A percentile compares a stretch with the other conserved stretches of the same genome.
phyloP scores from a whole-genome alignment of 768 basidiomycete species.

The Tephrocybe rancida region DNA sequence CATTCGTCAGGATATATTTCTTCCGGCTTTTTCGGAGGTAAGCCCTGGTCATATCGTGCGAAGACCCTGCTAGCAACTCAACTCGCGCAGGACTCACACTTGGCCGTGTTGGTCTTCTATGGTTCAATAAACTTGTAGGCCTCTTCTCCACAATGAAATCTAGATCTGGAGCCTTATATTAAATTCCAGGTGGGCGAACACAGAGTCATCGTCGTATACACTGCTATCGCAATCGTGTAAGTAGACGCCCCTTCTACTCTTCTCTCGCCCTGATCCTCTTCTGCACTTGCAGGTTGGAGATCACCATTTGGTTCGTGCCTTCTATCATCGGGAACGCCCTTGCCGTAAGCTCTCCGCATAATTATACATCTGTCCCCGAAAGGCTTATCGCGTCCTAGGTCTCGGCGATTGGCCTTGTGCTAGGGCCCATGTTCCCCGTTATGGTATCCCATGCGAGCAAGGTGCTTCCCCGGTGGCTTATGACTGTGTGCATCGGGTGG shows the following conservation, averaged over 20 bases:
- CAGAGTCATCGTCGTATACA: conserved; percentile 33
- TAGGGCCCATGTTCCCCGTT: conserved; percentile 60
- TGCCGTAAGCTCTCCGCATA: conserved; percentile 27
- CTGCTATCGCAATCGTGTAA: conserved; percentile 34
- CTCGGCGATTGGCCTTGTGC: conserved; percentile 48
- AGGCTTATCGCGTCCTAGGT: conserved; percentile 22
- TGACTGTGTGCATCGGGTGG: conserved; percentile 47
- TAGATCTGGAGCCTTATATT: background rate
- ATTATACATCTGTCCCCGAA: background rate
- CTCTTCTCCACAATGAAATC: background rate
- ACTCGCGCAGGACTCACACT: conserved; percentile 42
- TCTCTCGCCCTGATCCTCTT: background rate
- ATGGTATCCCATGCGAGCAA: conserved; percentile 34
- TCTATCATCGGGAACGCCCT: conserved; percentile 53
- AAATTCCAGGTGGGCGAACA: conserved; percentile 32
- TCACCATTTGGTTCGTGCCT: conserved; percentile 56
- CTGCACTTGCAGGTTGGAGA: conserved; percentile 37
- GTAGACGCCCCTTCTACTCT: background rate
- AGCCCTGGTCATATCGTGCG: background rate
- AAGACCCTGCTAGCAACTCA: background rate
- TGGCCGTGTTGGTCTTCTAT: conserved; percentile 54
- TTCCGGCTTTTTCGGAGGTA: conserved; percentile 28
- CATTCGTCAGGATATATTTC: conserved; percentile 47
- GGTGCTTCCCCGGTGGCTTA: conserved; percentile 34
- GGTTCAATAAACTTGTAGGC: conserved; percentile 46